Base-by-base conservation (phyloP, 2,329 filamentous ascomycete genomes). In the Aaosphaeria arxii region DNA sequence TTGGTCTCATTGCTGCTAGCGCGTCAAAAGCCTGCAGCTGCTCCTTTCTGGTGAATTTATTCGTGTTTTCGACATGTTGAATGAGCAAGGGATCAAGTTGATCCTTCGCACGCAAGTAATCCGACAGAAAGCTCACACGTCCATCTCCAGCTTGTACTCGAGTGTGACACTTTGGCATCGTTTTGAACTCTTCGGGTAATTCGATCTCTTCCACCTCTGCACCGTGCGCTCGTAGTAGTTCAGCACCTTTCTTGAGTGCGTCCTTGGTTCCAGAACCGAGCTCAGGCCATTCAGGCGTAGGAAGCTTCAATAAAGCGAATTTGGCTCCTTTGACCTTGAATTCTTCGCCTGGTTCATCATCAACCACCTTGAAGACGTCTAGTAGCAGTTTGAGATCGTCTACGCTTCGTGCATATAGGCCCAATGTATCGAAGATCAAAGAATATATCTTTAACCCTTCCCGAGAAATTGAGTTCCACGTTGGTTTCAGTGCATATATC, bases 401-500 rank as follows among this genome's bases (percentile, higher is more conserved):
- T 0, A 84, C 71, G 5, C 72, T 76, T 0, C 84, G 77, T 0
- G 81, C 75, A 48, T 79, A 86, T 9, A 86, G 69, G 1, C 85
- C 85, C 0, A 85, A 57, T 0, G 85, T 88, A 56, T 88, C 85
- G 5, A 83, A 71, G 1, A 75, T 81, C 1, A 81, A 66, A 0
- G 81, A 80, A 55, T 80, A 84, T 2, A 82, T 70, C 61, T 80
- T 83, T 40, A 79, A 73, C 0, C 85, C 84, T 58, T 87, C 84
- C 0, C 82, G 73, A 0, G 78, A 82, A 32, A 88, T 77, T 0
- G 81, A 69, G 46, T 79, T 80, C 82, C 82, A 87, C 0, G 84
- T 88, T 2, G 85, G 84, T 60, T 87, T 88, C 46, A 86, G 71
- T 0, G 75, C 83, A 48, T 83, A 88, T 4, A 84, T 73, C 5